A percentile compares a stretch with the other conserved stretches of the same genome.
Conservation (phyloP, 106 monocot genomes). For the Acorus calamus region DNA sequence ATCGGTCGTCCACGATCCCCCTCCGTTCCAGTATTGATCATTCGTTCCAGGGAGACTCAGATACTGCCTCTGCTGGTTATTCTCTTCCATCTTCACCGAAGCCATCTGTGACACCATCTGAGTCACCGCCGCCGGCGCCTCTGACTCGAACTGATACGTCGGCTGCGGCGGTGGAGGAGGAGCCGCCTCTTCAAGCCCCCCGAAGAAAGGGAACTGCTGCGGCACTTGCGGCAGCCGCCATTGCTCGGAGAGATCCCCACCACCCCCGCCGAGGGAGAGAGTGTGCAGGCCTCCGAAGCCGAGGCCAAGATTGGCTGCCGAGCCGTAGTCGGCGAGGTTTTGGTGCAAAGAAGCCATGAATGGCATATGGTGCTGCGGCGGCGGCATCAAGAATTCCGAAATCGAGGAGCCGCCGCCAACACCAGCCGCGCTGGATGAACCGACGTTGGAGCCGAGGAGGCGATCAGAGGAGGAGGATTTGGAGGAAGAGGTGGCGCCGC, state of each 20-base stretch:
- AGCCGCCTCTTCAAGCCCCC: too few species aligned
- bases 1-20: too few species aligned
- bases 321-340: slow-evolving; percentile 13
- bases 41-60: too few species aligned
- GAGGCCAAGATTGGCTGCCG: slow-evolving; percentile 14
- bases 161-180: too few species aligned
- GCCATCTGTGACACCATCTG: too few species aligned
- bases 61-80: too few species aligned
- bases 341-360: slow-evolving; percentile 27
- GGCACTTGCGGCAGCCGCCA: slow-evolving; percentile 28
- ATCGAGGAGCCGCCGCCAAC: background rate
- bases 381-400: background rate
- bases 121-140: too few species aligned
- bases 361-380: slow-evolving; percentile 11
- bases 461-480: slow-evolving; percentile 5
- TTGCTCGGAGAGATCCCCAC: slow-evolving; percentile 17
- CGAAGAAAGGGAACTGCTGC: too few species aligned
- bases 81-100: too few species aligned
- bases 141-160: too few species aligned
- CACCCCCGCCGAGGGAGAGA: too few species aligned
- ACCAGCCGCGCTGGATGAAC: slow-evolving; percentile 4
- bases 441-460: slow-evolving; percentile 1
- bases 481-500: background rate
- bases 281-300: slow-evolving; percentile 27
- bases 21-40: too few species aligned